These are phyloP conservation scores for Powellomyces hirtus DNA, from an alignment of 192 early-diverging fungal species.

Conservation along the genomic window DNA sequence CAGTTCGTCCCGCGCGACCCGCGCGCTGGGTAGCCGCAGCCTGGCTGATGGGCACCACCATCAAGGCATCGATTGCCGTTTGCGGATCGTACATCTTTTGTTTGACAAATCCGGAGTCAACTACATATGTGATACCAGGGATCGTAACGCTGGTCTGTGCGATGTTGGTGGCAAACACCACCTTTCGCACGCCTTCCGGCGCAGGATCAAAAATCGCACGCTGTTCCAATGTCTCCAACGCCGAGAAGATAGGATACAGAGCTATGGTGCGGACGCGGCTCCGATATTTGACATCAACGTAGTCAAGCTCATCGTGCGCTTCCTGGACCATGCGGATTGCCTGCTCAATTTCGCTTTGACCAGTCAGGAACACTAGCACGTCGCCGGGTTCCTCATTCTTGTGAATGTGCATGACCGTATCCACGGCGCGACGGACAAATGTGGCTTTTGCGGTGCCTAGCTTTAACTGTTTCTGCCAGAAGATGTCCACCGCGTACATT, in stretches of 20 bases:
- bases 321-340: constrained; percentile 56
- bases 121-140: constrained; percentile 61
- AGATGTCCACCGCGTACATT: constrained; percentile 51
- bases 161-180: constrained; percentile 63
- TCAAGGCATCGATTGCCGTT: constrained; percentile 51
- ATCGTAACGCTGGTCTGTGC: constrained; percentile 62
- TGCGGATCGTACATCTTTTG: constrained; percentile 57
- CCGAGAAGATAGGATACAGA: constrained; percentile 67
- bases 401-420: constrained; percentile 61
- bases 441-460: constrained; percentile 36
- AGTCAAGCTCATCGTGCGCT: constrained; percentile 43
- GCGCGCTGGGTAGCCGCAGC: constrained; percentile 63
- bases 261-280: constrained; percentile 42
- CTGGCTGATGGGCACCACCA: constrained; percentile 56
- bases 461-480: constrained; percentile 57
- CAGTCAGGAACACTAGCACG: constrained; percentile 58
- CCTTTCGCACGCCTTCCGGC: constrained; percentile 43
- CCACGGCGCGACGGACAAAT: constrained; percentile 44
- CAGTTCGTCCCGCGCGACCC: constrained; percentile 56
- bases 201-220: constrained; percentile 47
- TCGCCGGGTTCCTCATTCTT: constrained; percentile 45
- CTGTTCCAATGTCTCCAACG: constrained; percentile 73
- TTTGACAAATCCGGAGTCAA: constrained; percentile 63
- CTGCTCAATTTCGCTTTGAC: constrained; percentile 60
- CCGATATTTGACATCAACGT: constrained; percentile 50